Percentiles rank a stretch among this genome's conserved stretches.
phyloP scores from a whole-genome alignment of 2,329 filamentous ascomycete species.

The Microsporum canis region DNA sequence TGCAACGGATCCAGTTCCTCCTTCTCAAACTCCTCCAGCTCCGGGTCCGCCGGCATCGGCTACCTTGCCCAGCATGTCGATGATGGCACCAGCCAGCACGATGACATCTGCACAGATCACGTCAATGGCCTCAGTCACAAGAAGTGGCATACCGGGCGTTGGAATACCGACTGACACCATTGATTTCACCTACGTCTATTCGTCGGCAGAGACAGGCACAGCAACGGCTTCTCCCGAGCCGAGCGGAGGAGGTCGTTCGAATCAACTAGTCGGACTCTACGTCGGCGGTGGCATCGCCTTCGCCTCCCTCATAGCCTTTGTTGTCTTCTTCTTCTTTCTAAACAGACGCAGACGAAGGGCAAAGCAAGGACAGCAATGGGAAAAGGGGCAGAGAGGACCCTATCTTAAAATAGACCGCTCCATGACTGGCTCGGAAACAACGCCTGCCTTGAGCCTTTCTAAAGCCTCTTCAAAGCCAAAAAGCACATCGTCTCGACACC shows the following conservation, averaged over 20 bases:
- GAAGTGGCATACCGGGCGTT: not conserved
- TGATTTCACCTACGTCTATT: not conserved
- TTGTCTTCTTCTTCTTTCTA: conserved; percentile 19
- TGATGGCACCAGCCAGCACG: not conserved
- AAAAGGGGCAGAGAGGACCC: not conserved
- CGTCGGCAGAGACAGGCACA: not conserved
- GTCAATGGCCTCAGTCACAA: not conserved
- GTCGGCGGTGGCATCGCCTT: conserved; percentile 44
- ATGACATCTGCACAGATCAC: not conserved
- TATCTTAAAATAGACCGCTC: not conserved
- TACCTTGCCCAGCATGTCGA: not conserved
- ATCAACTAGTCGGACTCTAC: conserved; percentile 45
- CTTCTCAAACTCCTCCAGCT: not conserved
- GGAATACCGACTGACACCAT: not conserved
- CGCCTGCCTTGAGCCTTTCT: not conserved
- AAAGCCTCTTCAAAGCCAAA: not conserved
- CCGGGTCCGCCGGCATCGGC: not conserved
- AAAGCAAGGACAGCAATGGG: not conserved
- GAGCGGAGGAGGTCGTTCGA: not conserved
- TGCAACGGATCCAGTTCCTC: not conserved
- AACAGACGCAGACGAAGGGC: not conserved
- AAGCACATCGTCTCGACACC: not conserved
- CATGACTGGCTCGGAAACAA: not conserved
- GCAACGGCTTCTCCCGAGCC: not conserved
- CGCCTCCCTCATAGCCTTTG: conserved; percentile 38